Conservation (phyloP, 768 basidiomycete species). For the Rossbeevera mucosa region DNA sequence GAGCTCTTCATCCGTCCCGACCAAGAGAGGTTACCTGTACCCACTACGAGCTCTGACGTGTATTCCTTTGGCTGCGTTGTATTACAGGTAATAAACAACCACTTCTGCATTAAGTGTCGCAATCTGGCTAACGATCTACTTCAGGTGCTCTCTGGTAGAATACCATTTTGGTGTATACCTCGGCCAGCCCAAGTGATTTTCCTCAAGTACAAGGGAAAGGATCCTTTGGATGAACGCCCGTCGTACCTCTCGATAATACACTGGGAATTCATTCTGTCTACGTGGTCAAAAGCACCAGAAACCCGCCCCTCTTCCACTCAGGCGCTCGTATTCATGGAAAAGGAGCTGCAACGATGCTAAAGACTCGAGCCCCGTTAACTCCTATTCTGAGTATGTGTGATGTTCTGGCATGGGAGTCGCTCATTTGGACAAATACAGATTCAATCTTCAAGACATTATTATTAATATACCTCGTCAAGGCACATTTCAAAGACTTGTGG, state of each 20-base stretch:
- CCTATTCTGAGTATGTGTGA: background rate
- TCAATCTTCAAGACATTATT: background rate
- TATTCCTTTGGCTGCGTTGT: conserved; percentile 13
- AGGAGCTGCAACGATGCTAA: background rate
- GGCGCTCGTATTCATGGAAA: conserved; percentile 1
- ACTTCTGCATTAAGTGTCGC: background rate
- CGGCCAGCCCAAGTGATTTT: conserved; percentile 12
- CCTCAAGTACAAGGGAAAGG: conserved; percentile 13
- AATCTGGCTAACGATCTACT: background rate
- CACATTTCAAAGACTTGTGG: background rate
- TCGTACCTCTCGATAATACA: background rate
- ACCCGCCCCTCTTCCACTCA: conserved; percentile 9
- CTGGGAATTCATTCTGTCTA: conserved; percentile 12
- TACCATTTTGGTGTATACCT: conserved; percentile 8
- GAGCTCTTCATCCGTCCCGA: conserved; percentile 14
- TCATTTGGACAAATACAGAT: background rate
- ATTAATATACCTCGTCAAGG: background rate
- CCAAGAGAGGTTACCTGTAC: background rate
- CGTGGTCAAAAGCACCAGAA: conserved; percentile 8
- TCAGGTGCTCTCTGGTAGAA: conserved; percentile 10
- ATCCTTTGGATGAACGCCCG: conserved; percentile 14
- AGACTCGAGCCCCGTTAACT: background rate
- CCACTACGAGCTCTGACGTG: conserved; percentile 5
- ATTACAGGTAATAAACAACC: conserved; percentile 7
- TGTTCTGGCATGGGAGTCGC: background rate